Base-by-base conservation (phyloP, 163 green algal species). In the Chlamydomonas reinhardtii region DNA sequence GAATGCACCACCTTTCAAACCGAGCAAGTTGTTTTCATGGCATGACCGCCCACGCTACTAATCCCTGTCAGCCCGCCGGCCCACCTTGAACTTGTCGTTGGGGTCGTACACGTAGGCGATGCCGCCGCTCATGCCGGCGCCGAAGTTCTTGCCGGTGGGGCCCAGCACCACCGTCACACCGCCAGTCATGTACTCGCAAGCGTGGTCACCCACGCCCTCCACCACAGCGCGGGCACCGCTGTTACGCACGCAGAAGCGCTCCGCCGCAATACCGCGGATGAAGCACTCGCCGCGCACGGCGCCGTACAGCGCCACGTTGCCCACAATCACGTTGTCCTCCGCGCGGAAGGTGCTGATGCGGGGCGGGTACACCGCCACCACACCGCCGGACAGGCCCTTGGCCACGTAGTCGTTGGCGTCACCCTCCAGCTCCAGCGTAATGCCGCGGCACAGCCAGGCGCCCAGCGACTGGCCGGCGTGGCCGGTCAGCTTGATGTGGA, bases 341-440 rank as follows among this genome's bases (percentile, higher is more conserved):
- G 82, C 72, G 11, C 82, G 71, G 82, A 87, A 87, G 35, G 82
- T 74, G 15, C 39, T 71, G 61, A 74, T 82, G 72, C 34, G 62
- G 39, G 95, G 94, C 16, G 96, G 95, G 91, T 97, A 97, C 31
- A 99, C 95, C 0, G 94, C 88, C 37, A 98, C 80, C 11, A 93
- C 76, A 56, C 95, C 96, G 52, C 96, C 96, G 52, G 82, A 94
- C 35, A 98, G 91, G 66, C 96, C 95, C 96, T 99, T 99, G 88
- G 95, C 97, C 16, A 99, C 97, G 75, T 99, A 99, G 91, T 99
- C 97, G 89, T 99, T 99, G 48, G 97, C 95, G 84, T 99, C 97
- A 4, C 97, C 97, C 90, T 98, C 96, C n/a, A 99, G 90, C 88
- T 98, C 95, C 22, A 99, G 83, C 0, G 93, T 97, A 72, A 99